Evolutionary conservation across 306 rosid genomes (phyloP), one percentile per base, ranked within the genome.

Genomic region (Citrullus mucosospermus): DNA sequence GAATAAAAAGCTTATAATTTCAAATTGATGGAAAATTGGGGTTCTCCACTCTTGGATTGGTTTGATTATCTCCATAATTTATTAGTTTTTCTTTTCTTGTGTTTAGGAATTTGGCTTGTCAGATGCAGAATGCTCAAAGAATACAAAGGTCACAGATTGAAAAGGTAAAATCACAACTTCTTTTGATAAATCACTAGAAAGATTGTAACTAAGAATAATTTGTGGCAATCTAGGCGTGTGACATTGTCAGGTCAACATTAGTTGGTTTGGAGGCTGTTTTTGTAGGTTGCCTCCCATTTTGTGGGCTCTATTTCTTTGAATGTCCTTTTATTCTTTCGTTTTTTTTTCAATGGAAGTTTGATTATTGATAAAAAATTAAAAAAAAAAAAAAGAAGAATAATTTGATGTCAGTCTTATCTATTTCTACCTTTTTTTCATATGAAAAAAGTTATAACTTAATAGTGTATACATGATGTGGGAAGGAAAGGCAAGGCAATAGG

Each of bases 111-210:
- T 82, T 83, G 74, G 60, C 77, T 22, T 50, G 11, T 77, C 91
- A 56, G 78, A 73, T 81, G 83, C 89, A 81, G 83, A 86, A 84
- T 75, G 57, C 83, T 89, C 88, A 73, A 81, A 84, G 67, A 82
- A 79, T 88, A 81, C 93, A 73, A 56, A 87, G 81, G 67, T 77
- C 79, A 46, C 88, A 86, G 73, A 81, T 87, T 85, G 93, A 91
- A 59, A 95, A 91, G 97, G 99, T 95, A 86, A 78, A 76, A 39
- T 50, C 55, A 30, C 51, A 46, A 38, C 62, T 48, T 48, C 54
- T n/a, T n/a, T n/a, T n/a, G 92, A 97, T 95, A 88, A 78, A 75
- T 46, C 34, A 32, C 28, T 22, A 28, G 57, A 17, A 48, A 15
- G 75, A 44, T 85, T 58, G 32, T 77, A 72, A 67, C 53, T 60